Percentiles rank a stretch among this genome's conserved stretches.
These are phyloP conservation scores for Fistulinella prunicolor DNA, from an alignment of 768 basidiomycete species.

Conservation along the genomic window DNA sequence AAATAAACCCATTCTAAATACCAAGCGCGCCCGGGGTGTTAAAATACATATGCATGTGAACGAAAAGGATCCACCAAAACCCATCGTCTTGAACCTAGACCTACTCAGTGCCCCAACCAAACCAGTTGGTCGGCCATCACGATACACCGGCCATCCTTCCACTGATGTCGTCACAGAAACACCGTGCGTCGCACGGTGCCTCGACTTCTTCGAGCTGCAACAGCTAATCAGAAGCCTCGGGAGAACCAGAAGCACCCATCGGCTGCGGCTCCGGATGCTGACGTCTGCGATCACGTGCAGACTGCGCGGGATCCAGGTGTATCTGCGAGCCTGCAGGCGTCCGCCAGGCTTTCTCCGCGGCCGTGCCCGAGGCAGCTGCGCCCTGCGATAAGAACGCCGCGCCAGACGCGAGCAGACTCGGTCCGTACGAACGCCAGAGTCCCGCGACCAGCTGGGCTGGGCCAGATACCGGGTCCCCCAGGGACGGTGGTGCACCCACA, in stretches of 20 bases:
- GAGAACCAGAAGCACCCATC: conserved; percentile 27
- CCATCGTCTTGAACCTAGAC: too few species aligned
- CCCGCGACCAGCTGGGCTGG: conserved; percentile 63
- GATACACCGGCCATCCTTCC: too few species aligned
- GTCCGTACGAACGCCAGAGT: conserved; percentile 80
- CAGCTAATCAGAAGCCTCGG: conserved; percentile 20
- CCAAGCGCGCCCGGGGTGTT: too few species aligned
- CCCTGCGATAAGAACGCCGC: conserved; percentile 58
- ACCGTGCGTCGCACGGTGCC: too few species aligned
- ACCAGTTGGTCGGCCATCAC: conserved; percentile 34
- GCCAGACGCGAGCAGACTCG: conserved; percentile 64
- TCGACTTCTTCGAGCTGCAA: too few species aligned
- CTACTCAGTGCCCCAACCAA: conserved; percentile 38
- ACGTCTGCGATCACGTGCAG: conserved; percentile 43
- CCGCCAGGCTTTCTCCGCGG: conserved; percentile 27
- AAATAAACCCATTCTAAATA: too few species aligned
- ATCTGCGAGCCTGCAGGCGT: conserved; percentile 31
- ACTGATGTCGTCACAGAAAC: conserved; percentile 47
- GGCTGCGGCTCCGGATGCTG: conserved; percentile 57
- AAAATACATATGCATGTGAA: too few species aligned
- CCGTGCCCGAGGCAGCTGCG: conserved; percentile 38
- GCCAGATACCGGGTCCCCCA: conserved; percentile 55
- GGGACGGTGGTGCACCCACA: conserved; percentile 41
- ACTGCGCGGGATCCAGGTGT: conserved; percentile 23
- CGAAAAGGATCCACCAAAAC: too few species aligned